Conservation (phyloP, 2,329 filamentous ascomycete species). For the Septoria petroselini region DNA sequence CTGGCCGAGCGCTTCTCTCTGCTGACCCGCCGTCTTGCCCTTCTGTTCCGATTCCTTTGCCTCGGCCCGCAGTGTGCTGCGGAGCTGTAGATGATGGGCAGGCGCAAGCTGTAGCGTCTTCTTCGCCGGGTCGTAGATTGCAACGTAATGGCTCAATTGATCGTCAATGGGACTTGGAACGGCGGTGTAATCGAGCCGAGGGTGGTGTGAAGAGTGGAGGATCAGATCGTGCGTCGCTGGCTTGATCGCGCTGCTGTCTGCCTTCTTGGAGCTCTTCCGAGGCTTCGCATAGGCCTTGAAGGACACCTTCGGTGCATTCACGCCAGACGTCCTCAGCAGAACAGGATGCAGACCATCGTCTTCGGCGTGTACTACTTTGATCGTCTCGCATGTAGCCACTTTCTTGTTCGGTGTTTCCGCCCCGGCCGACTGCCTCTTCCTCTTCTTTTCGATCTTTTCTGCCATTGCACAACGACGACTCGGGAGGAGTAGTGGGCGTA, state of each 20-base stretch:
- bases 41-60: conserved; percentile 40
- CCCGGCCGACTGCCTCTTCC: conserved; percentile 49
- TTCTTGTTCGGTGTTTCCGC: conserved; percentile 45
- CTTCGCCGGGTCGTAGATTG: conserved; percentile 56
- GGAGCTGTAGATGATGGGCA: conserved; percentile 55
- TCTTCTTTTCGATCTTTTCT: conserved; percentile 47
- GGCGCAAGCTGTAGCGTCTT: conserved; percentile 54
- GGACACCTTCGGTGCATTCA: conserved; percentile 40
- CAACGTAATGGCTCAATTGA: conserved; percentile 59
- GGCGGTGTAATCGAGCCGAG: conserved; percentile 59
- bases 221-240: conserved; percentile 51
- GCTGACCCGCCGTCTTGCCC: conserved; percentile 51
- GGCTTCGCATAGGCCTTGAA: conserved; percentile 51
- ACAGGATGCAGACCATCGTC: conserved; percentile 29
- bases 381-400: conserved; percentile 27
- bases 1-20: conserved; percentile 67
- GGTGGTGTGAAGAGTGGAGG: conserved; percentile 59
- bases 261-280: conserved; percentile 21
- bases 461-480: conserved; percentile 27
- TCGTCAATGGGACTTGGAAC: conserved; percentile 40
- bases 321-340: conserved; percentile 42
- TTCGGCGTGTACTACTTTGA: conserved; percentile 33
- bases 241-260: conserved; percentile 29
- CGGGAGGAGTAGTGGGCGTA: background rate
- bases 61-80: conserved; percentile 49